These are phyloP conservation scores for Colletotrichum graminicola DNA, from an alignment of 2,329 filamentous ascomycete genomes.

Conservation along the genomic window DNA sequence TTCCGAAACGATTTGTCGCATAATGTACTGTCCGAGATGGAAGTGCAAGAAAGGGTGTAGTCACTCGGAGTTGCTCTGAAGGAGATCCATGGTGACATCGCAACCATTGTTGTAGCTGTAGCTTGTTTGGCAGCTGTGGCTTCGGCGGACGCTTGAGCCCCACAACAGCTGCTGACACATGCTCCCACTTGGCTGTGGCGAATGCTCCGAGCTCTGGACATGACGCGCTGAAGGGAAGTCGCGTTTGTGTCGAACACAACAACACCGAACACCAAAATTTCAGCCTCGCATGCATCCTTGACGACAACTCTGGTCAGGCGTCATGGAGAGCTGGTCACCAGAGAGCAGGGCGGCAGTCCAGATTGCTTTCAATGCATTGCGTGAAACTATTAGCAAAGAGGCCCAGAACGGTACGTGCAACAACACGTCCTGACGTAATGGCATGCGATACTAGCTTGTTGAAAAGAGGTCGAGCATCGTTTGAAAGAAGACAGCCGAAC, in stretches of 20 bases:
- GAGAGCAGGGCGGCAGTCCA: conserved; percentile 56
- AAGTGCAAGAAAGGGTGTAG: background rate
- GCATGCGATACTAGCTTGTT: conserved; percentile 39
- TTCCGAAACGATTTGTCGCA: background rate
- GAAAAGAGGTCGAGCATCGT: conserved; percentile 46
- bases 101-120: background rate
- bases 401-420: conserved; percentile 51
- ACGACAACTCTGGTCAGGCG: background rate
- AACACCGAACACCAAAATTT: background rate
- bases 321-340: conserved; percentile 57
- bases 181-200: background rate
- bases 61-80: background rate
- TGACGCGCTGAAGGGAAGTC: conserved; percentile 7
- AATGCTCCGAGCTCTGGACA: background rate
- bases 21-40: background rate
- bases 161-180: conserved; percentile 3
- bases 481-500: conserved; percentile 32
- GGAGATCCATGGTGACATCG: background rate
- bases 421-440: conserved; percentile 42
- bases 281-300: background rate
- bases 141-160: background rate
- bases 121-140: background rate
- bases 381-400: conserved; percentile 55
- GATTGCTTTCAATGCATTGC: conserved; percentile 55
- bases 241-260: background rate